Conservation (phyloP, 306 rosid genomes). For the Mucuna pruriens region DNA sequence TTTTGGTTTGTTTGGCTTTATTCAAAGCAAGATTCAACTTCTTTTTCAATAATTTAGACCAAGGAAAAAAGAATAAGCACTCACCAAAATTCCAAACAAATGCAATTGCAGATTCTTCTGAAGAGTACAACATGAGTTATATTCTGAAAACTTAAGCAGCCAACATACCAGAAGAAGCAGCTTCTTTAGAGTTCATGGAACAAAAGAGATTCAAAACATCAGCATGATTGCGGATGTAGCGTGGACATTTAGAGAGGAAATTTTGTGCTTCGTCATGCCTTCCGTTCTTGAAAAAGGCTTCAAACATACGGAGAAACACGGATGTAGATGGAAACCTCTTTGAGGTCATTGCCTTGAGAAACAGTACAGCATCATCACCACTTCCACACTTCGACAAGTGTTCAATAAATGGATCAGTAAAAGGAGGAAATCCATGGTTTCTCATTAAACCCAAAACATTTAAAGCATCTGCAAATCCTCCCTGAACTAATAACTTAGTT, state of each 20-base stretch:
- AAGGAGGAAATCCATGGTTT: slow-evolving; percentile 75
- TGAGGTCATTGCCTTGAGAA: slow-evolving; percentile 73
- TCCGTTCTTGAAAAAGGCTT: slow-evolving; percentile 68
- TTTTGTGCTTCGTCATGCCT: slow-evolving; percentile 70
- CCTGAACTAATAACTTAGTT: slow-evolving; percentile 57
- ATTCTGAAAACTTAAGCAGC: slow-evolving; percentile 53
- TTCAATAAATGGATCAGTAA: slow-evolving; percentile 62
- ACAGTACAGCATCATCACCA: slow-evolving; percentile 65
- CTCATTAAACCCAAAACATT: slow-evolving; percentile 70
- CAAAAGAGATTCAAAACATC: slow-evolving; percentile 74
- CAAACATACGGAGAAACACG: slow-evolving; percentile 56
- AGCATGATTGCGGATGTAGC: slow-evolving; percentile 68
- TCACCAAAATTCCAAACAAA: slow-evolving; percentile 46
- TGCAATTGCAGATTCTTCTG: slow-evolving; percentile 43
- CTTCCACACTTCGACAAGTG: slow-evolving; percentile 74
- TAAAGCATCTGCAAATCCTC: slow-evolving; percentile 68
- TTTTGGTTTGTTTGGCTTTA: slow-evolving; percentile 38
- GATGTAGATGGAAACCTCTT: slow-evolving; percentile 66
- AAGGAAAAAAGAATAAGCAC: slow-evolving; percentile 40
- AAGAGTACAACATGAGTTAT: slow-evolving; percentile 38
- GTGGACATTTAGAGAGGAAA: slow-evolving; percentile 81
- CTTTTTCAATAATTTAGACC: slow-evolving; percentile 36
- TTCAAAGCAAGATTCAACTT: slow-evolving; percentile 43
- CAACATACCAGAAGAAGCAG: slow-evolving; percentile 48
- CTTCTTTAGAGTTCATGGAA: slow-evolving; percentile 54